phyloP scores from a whole-genome alignment of 192 early-diverging fungal species.

The Entrophospora sp. region DNA sequence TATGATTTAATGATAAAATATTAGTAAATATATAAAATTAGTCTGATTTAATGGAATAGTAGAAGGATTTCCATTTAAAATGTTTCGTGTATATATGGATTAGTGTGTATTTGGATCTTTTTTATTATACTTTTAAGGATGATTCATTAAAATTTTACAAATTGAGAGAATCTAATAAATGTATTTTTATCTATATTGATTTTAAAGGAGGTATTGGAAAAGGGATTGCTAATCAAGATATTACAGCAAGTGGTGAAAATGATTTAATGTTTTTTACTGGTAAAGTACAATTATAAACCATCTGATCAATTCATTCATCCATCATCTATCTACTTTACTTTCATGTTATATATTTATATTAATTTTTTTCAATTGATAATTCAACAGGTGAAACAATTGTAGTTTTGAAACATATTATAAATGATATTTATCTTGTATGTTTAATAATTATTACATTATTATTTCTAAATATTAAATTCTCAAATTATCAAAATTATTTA shows the following conservation, averaged over 20 bases:
- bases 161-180: no score
- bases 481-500: neutral
- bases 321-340: neutral
- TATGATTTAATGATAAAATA: neutral
- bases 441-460: neutral
- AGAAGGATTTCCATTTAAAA: no score
- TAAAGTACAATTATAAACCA: conserved; percentile 1
- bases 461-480: neutral
- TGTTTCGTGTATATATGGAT: no score
- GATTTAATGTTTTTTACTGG: conserved; percentile 40
- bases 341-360: no score
- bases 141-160: no score
- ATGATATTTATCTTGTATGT: conserved; percentile 35
- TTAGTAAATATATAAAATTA: no score
- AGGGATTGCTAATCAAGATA: conserved; percentile 34
- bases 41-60: no score
- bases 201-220: conserved; percentile 33
- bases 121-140: no score
- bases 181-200: neutral
- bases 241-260: conserved; percentile 26
- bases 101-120: no score
- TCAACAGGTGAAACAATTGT: conserved; percentile 31
- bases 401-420: conserved; percentile 31
- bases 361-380: no score
- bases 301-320: neutral